A percentile compares a stretch with the other conserved stretches of the same genome.
These are phyloP conservation scores for Chondrostereum purpureum DNA, from an alignment of 1,284 basidiomycete species.

Conservation along the genomic window DNA sequence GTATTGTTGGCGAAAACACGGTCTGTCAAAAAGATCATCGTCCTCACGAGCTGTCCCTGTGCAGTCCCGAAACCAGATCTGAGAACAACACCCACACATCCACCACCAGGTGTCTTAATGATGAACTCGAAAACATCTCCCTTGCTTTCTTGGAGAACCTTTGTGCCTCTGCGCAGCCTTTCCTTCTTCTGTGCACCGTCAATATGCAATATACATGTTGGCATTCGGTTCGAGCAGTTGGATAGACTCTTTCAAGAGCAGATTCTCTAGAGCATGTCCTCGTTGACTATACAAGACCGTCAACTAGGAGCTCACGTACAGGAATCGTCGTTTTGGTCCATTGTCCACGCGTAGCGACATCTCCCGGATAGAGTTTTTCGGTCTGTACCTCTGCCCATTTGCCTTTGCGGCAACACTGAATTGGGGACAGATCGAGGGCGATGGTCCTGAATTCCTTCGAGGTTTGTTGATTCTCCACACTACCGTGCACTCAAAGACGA, in stretches of 20 bases:
- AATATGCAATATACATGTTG: constrained; percentile 80
- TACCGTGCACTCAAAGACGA: constrained; percentile 95
- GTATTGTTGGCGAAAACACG: constrained; percentile 92
- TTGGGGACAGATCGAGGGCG: constrained; percentile 84
- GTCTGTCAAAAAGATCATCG: constrained; percentile 97
- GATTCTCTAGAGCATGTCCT: constrained; percentile 98
- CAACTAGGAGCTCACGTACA: constrained; percentile 83
- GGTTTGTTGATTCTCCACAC: constrained; percentile 90
- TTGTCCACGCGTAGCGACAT: constrained; percentile 59
- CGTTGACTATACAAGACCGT: constrained; percentile 94
- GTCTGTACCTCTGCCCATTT: constrained; percentile 79
- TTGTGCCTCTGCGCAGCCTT: constrained; percentile 92
- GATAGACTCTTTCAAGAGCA: constrained; percentile 89
- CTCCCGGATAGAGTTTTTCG: constrained; percentile 84
- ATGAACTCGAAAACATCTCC: constrained; percentile 31
- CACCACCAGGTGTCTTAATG: constrained; percentile 75
- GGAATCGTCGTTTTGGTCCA: constrained; percentile 77
- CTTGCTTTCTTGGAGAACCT: constrained; percentile 78
- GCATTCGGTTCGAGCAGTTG: constrained; percentile 76
- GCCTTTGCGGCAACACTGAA: constrained; percentile 73
- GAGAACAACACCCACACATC: constrained; percentile 85
- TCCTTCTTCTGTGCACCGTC: constrained; percentile 82
- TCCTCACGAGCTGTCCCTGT: constrained; percentile 91
- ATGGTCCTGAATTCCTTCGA: constrained; percentile 93
- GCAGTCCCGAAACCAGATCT: constrained; percentile 96